Percentiles rank a stretch among this genome's conserved stretches.
These are phyloP conservation scores for Zygoascus sp. DNA, from an alignment of 1,139 yeast genomes.

Conservation along the genomic window DNA sequence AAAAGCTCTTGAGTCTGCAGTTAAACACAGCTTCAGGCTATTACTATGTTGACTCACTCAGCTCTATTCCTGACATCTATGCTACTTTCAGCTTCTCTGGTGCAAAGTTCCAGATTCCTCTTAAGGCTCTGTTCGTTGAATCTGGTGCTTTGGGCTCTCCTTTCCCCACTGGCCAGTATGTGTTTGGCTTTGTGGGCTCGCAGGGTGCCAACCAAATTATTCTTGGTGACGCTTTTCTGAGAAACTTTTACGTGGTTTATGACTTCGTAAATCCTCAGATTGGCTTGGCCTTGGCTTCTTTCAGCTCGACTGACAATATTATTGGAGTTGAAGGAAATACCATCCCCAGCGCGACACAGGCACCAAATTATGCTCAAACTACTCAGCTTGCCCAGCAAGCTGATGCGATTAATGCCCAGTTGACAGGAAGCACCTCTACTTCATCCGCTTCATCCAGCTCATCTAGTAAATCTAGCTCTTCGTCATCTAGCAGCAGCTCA, in stretches of 20 bases:
- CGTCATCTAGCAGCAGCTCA: background rate
- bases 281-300: constrained; percentile 28
- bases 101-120: constrained; percentile 17
- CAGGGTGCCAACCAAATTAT: constrained; percentile 21
- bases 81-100: constrained; percentile 24
- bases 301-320: constrained; percentile 2
- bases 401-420: no score
- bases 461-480: background rate
- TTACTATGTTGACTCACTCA: constrained; percentile 15
- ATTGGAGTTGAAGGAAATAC: constrained; percentile 19
- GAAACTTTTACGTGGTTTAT: constrained; percentile 29
- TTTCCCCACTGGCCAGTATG: constrained; percentile 18
- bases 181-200: constrained; percentile 26
- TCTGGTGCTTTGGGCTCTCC: constrained; percentile 22
- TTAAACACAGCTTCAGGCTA: constrained; percentile 13
- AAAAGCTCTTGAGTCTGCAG: constrained; percentile 17
- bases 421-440: no score
- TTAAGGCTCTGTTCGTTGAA: constrained; percentile 19
- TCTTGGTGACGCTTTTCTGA: constrained; percentile 29
- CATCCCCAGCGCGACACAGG: constrained; percentile 17
- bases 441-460: background rate
- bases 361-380: constrained; percentile 12
- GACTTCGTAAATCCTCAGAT: constrained; percentile 26
- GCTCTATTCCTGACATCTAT: constrained; percentile 13
- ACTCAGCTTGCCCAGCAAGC: constrained; percentile 2